Evolutionary conservation across 2,329 filamentous ascomycete genomes (phyloP).

Genomic region (Fusarium tjaetaba): DNA sequence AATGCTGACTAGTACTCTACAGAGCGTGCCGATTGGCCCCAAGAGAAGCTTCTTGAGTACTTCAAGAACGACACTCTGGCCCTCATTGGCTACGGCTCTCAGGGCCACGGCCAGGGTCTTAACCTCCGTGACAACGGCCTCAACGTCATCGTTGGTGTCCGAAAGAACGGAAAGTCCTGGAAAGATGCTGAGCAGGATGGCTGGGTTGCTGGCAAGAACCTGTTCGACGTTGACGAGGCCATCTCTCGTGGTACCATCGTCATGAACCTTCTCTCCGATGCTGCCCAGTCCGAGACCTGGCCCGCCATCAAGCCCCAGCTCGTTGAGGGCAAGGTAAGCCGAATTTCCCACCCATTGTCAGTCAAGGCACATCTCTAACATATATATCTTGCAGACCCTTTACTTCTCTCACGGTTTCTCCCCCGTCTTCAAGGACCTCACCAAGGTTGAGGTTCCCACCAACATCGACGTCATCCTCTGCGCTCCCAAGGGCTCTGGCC

Average conservation of each 20-base stretch:
- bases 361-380: slow-evolving; percentile 34
- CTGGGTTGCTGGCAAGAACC: slow-evolving; percentile 98
- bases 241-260: slow-evolving; percentile 92
- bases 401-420: slow-evolving; percentile 99
- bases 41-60: slow-evolving; percentile 98
- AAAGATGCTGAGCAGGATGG: slow-evolving; percentile 96
- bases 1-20: slow-evolving; percentile 43
- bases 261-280: slow-evolving; percentile 99
- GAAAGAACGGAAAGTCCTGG: slow-evolving; percentile 98
- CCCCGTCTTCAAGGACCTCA: slow-evolving; percentile 99
- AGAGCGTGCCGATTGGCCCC: slow-evolving; percentile 99
- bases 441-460: slow-evolving; percentile 95
- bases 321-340: slow-evolving; percentile 92
- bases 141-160: slow-evolving; percentile 98
- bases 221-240: slow-evolving; percentile 98
- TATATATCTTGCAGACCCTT: slow-evolving; percentile 74
- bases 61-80: slow-evolving; percentile 99
- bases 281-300: slow-evolving; percentile 99
- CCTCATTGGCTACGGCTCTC: slow-evolving; percentile 97
- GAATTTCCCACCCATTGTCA: background rate
- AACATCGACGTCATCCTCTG: slow-evolving; percentile 99
- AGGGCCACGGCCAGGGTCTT: slow-evolving; percentile 98
- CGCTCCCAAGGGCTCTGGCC: slow-evolving; percentile 98
- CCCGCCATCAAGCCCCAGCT: slow-evolving; percentile 97
- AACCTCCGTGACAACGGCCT: slow-evolving; percentile 99